Percentiles rank a stretch among this genome's conserved stretches.
phyloP scores from a whole-genome alignment of 352 stramenopile genomes.

The Pythium brachiatum region DNA sequence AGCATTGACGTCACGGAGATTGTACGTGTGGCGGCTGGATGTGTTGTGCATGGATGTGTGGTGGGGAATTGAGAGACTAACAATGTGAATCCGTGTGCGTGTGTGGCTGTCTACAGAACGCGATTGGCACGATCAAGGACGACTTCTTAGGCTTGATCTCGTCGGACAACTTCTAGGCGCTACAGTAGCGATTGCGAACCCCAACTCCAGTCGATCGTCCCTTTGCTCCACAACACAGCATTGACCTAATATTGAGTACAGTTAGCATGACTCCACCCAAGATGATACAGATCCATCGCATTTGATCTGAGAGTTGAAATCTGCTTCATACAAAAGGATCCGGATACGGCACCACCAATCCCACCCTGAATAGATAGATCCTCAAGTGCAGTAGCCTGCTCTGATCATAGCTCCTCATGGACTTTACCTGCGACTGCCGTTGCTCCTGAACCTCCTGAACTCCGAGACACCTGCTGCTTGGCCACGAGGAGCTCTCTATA shows the following conservation, averaged over 20 bases:
- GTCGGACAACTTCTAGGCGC: conserved; percentile 63
- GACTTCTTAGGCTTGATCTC: conserved; percentile 97
- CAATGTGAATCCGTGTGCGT: conserved; percentile 10
- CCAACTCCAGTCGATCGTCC: neutral
- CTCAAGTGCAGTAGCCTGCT: too few species aligned
- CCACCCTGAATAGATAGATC: too few species aligned
- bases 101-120: conserved; percentile 62
- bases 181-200: neutral
- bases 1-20: conserved; percentile 97
- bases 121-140: conserved; percentile 98
- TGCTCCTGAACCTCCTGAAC: too few species aligned
- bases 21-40: conserved; percentile 32
- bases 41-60: conserved; percentile 4
- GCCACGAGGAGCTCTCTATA: too few species aligned
- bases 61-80: conserved; percentile 2
- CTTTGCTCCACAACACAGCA: neutral
- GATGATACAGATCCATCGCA: neutral
- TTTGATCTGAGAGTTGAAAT: too few species aligned
- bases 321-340: too few species aligned
- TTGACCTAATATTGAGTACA: conserved; percentile 5
- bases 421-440: too few species aligned
- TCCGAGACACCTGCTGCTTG: too few species aligned
- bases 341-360: too few species aligned
- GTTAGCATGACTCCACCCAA: neutral
- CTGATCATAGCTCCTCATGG: too few species aligned